phyloP scores from a whole-genome alignment of 371 early-diverging fungal species.

The Mucor circinelloides region DNA sequence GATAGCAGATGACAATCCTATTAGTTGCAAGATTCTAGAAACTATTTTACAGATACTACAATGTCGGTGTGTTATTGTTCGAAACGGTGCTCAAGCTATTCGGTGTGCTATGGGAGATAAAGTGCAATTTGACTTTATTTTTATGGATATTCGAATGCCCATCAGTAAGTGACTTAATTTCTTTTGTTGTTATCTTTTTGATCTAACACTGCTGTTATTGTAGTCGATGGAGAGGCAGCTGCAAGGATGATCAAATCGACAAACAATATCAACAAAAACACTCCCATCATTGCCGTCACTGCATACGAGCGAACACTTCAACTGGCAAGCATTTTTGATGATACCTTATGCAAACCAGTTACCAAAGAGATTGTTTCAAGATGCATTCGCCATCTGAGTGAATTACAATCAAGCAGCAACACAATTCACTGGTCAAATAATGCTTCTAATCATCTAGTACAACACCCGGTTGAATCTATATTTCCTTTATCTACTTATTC shows the following conservation, averaged over 20 bases:
- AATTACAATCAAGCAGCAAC: neutral
- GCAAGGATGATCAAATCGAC: conserved; percentile 94
- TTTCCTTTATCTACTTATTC: neutral
- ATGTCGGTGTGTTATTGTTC: conserved; percentile 79
- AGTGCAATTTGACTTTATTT: conserved; percentile 88
- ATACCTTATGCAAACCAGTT: conserved; percentile 75
- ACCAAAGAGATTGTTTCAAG: conserved; percentile 56
- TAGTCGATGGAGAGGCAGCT: conserved; percentile 90
- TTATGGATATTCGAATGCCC: conserved; percentile 94
- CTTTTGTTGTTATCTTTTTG: no score
- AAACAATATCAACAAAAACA: conserved; percentile 74
- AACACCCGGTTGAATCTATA: neutral
- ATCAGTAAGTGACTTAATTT: conserved; percentile 67
- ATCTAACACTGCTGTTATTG: neutral
- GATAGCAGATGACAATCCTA: conserved; percentile 91
- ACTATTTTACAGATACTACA: conserved; percentile 74
- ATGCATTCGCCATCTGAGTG: conserved; percentile 2
- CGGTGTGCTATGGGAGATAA: conserved; percentile 82
- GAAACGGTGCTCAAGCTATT: conserved; percentile 91
- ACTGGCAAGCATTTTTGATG: conserved; percentile 67
- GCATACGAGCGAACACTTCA: conserved; percentile 68
- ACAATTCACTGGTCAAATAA: neutral
- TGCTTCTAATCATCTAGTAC: neutral
- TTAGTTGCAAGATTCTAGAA: conserved; percentile 86
- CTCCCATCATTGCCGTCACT: conserved; percentile 76